Percentiles rank a stretch among this genome's conserved stretches.
These are phyloP conservation scores for Aspergillus amoenus DNA, from an alignment of 2,329 filamentous ascomycete genomes.

Conservation along the genomic window DNA sequence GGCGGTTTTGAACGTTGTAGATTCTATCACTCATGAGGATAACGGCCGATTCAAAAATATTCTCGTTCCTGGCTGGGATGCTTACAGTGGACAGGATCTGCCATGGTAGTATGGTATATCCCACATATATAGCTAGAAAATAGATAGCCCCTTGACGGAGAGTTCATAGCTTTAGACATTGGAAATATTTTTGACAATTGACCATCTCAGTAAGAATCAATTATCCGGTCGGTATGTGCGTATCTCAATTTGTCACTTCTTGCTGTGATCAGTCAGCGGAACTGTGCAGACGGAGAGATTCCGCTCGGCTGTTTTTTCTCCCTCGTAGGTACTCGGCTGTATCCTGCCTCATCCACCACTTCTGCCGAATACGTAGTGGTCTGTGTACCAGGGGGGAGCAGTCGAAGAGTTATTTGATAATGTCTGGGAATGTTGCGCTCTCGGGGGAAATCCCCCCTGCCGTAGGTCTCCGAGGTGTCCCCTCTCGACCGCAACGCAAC, in stretches of 20 bases:
- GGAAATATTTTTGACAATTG: not conserved
- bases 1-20: slow-evolving; percentile 47
- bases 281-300: too few relatives aligned
- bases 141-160: not conserved
- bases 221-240: too few relatives aligned
- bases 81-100: slow-evolving; percentile 36
- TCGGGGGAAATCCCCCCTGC: not conserved
- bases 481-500: not conserved
- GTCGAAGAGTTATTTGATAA: too few relatives aligned
- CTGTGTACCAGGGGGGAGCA: too few relatives aligned
- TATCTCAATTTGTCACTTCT: too few relatives aligned
- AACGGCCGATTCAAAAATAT: slow-evolving; percentile 52
- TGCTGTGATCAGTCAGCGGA: too few relatives aligned
- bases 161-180: not conserved
- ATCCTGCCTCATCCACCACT: too few relatives aligned
- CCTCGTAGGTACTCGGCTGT: too few relatives aligned
- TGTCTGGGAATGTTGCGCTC: too few relatives aligned
- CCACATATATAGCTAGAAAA: not conserved
- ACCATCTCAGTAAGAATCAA: too few relatives aligned
- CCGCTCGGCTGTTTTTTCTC: too few relatives aligned
- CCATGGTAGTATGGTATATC: slow-evolving; percentile 23
- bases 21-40: slow-evolving; percentile 37
- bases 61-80: slow-evolving; percentile 38
- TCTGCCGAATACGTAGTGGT: too few relatives aligned
- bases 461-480: not conserved